phyloP scores from a whole-genome alignment of 2,329 filamentous ascomycete species.

The Aspergillus jensenii region DNA sequence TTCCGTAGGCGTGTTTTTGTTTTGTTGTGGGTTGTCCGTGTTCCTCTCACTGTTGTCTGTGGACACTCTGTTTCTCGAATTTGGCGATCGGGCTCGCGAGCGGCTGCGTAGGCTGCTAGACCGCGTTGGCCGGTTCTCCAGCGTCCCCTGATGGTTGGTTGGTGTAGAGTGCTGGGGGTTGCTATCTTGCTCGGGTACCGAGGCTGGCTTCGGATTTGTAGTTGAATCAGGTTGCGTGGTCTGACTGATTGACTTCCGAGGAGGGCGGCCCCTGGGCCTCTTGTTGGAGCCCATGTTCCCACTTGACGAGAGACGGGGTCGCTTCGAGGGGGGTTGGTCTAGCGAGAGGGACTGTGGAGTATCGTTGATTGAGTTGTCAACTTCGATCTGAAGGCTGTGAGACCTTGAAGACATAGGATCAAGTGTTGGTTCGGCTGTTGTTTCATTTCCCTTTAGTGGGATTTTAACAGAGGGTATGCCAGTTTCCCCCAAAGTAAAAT shows the following conservation, averaged over 20 bases:
- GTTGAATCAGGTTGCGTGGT: slow-evolving; percentile 12
- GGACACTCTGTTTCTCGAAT: not conserved
- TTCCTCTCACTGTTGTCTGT: not conserved
- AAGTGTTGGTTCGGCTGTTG: slow-evolving; percentile 3
- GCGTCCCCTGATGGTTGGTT: slow-evolving; percentile 3
- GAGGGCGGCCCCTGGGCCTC: slow-evolving; percentile 27
- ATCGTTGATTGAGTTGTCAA: slow-evolving; percentile 8
- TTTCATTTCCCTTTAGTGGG: slow-evolving; percentile 23
- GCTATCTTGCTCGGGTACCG: slow-evolving; percentile 17
- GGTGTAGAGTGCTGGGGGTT: slow-evolving; percentile 10
- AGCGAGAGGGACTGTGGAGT: slow-evolving; percentile 1
- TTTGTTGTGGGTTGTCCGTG: not conserved
- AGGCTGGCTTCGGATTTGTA: slow-evolving; percentile 15
- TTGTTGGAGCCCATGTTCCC: slow-evolving; percentile 10
- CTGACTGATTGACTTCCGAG: slow-evolving; percentile 26
- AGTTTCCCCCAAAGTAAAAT: slow-evolving; percentile 23
- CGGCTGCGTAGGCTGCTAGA: slow-evolving; percentile 18
- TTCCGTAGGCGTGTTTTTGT: not conserved
- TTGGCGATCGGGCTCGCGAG: slow-evolving; percentile 15
- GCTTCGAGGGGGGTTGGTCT: slow-evolving; percentile 26
- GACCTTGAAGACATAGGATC: slow-evolving; percentile 10
- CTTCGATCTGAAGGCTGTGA: slow-evolving; percentile 18
- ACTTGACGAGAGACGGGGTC: slow-evolving; percentile 27
- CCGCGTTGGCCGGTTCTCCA: slow-evolving; percentile 10
- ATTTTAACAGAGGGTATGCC: slow-evolving; percentile 23